These are phyloP conservation scores for Pestalotiopsis fici DNA, from an alignment of 2,329 filamentous ascomycete genomes.

Conservation along the genomic window DNA sequence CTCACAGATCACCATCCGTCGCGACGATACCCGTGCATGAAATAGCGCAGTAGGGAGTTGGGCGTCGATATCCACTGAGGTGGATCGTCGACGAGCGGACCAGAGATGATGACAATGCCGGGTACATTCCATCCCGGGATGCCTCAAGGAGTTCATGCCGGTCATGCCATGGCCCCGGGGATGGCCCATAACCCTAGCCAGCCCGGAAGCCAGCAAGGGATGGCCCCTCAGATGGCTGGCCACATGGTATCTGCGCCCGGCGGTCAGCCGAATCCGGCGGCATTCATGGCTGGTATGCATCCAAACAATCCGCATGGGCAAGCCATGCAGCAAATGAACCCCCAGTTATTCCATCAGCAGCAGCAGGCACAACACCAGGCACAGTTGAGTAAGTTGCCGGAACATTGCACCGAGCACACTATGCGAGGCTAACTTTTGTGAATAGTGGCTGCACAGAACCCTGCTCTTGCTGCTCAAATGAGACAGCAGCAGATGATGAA, in stretches of 20 bases:
- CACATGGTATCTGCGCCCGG: constrained; percentile 75
- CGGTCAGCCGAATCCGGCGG: constrained; percentile 70
- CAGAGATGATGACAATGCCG: constrained; percentile 70
- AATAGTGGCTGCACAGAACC: not conserved
- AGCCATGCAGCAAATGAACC: constrained; percentile 71
- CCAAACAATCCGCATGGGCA: constrained; percentile 64
- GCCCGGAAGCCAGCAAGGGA: constrained; percentile 66
- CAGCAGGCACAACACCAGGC: constrained; percentile 12
- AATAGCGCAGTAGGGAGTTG: constrained; percentile 40
- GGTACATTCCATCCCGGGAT: constrained; percentile 73
- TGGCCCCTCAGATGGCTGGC: constrained; percentile 66
- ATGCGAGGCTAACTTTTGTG: not conserved
- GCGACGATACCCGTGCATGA: constrained; percentile 39
- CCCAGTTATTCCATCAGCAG: constrained; percentile 45
- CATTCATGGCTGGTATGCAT: constrained; percentile 77
- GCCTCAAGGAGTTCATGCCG: constrained; percentile 66
- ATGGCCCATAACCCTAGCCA: constrained; percentile 71
- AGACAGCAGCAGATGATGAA: constrained; percentile 14
- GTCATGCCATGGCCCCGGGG: constrained; percentile 63
- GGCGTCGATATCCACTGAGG: constrained; percentile 59
- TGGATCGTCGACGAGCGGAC: constrained; percentile 51
- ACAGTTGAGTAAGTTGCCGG: not conserved
- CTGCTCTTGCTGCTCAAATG: not conserved
- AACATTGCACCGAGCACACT: not conserved
- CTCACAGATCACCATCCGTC: not conserved